Percentiles rank a stretch among this genome's conserved stretches.
phyloP scores from a whole-genome alignment of 2,329 filamentous ascomycete genomes.

The Ophiocordyceps camponoti-saundersi region DNA sequence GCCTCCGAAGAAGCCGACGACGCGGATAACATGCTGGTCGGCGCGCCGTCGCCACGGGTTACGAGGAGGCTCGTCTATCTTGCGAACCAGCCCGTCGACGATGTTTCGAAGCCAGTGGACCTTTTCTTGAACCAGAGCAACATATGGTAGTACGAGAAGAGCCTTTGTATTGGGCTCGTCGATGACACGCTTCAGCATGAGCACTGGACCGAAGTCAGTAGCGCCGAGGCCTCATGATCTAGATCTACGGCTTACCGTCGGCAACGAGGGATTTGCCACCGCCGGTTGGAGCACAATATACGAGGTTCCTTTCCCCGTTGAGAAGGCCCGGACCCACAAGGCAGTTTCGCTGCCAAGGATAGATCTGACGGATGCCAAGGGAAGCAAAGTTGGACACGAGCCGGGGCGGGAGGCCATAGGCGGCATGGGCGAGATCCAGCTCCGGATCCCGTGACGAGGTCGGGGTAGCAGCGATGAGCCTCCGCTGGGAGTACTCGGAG shows the following conservation, averaged over 20 bases:
- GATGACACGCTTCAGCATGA: conserved; percentile 58
- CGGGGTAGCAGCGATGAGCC: conserved; percentile 33
- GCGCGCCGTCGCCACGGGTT: conserved; percentile 35
- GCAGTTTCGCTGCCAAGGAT: conserved; percentile 66
- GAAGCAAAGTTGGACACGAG: conserved; percentile 47
- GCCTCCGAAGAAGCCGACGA: conserved; percentile 61
- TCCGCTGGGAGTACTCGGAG: conserved; percentile 42
- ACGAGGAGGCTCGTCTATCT: conserved; percentile 12
- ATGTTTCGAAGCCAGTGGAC: conserved; percentile 54
- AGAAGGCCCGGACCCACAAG: conserved; percentile 51
- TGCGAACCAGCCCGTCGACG: conserved; percentile 30
- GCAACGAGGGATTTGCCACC: conserved; percentile 65
- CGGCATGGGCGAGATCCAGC: conserved; percentile 43
- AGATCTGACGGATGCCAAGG: conserved; percentile 56
- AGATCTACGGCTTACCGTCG: conserved; percentile 21
- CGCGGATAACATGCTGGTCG: conserved; percentile 41
- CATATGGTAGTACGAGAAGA: conserved; percentile 58
- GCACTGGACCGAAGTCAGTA: conserved; percentile 22
- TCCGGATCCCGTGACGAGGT: conserved; percentile 31
- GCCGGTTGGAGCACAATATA: conserved; percentile 67
- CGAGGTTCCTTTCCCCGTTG: conserved; percentile 47
- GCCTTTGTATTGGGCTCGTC: conserved; percentile 47
- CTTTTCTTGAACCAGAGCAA: conserved; percentile 67
- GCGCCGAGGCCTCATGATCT: not conserved
- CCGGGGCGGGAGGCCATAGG: conserved; percentile 42